Conservation (phyloP, 306 rosid genomes). For the Trifolium repens region DNA sequence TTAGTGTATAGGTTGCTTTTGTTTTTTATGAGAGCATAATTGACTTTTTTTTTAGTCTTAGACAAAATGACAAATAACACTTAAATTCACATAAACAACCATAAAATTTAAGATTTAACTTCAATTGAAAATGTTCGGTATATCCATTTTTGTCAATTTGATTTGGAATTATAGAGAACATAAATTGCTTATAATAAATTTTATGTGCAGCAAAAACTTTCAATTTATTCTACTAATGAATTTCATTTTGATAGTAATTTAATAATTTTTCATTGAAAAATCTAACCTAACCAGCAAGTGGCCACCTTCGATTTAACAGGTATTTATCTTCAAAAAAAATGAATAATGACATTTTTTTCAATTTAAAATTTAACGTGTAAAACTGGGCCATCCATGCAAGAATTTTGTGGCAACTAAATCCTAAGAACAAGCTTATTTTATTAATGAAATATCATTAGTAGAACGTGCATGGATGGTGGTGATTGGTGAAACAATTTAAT, state of each 20-base stretch:
- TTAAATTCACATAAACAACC: too few relatives aligned
- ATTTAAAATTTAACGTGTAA: constrained; percentile 23
- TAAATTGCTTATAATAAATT: background rate
- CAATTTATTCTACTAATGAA: background rate
- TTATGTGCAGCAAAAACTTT: background rate
- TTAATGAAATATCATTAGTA: constrained; percentile 24
- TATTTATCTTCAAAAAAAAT: background rate
- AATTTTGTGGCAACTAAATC: constrained; percentile 15
- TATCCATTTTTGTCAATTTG: too few relatives aligned
- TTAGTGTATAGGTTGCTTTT: background rate
- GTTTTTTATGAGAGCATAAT: too few relatives aligned
- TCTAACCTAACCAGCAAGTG: background rate
- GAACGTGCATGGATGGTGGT: constrained; percentile 45
- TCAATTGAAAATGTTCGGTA: too few relatives aligned
- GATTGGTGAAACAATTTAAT: constrained; percentile 11
- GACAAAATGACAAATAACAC: too few relatives aligned
- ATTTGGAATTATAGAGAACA: too few relatives aligned
- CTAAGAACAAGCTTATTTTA: background rate
- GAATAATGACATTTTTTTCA: background rate
- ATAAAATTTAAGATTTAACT: too few relatives aligned
- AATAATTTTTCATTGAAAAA: too few relatives aligned
- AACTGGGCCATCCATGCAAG: constrained; percentile 26
- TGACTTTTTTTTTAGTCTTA: too few relatives aligned
- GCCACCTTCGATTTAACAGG: background rate
- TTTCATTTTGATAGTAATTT: background rate